phyloP scores from a whole-genome alignment of 208 protist species.

The Leishmania major region DNA sequence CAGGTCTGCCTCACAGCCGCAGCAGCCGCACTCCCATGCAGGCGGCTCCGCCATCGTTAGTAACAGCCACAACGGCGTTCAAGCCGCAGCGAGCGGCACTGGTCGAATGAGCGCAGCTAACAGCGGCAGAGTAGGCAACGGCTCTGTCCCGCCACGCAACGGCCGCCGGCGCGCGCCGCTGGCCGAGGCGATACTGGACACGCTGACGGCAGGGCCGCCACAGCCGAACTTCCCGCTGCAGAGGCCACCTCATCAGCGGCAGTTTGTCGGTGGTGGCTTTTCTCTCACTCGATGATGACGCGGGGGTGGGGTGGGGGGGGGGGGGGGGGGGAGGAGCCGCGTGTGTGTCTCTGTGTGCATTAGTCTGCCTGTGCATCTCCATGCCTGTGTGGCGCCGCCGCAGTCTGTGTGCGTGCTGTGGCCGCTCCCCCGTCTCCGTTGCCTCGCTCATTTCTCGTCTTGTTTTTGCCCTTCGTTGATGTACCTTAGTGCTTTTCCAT shows the following conservation, averaged over 20 bases:
- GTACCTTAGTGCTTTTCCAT: background rate
- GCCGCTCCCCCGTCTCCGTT: background rate
- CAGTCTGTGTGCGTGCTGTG: background rate
- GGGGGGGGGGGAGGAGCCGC: background rate
- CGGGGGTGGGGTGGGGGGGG: background rate
- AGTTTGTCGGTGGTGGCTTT: slow-evolving; percentile 86
- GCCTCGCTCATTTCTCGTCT: background rate
- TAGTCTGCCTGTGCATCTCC: background rate
- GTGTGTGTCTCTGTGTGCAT: background rate
- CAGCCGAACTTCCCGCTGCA: slow-evolving; percentile 69
- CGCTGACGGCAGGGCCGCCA: slow-evolving; percentile 59
- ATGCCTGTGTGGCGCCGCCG: background rate
- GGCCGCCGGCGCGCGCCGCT: background rate
- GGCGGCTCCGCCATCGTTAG: background rate
- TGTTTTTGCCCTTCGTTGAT: background rate
- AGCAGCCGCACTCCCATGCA: background rate
- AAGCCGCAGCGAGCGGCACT: background rate
- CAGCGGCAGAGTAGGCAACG: background rate
- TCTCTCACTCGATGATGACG: slow-evolving; percentile 40
- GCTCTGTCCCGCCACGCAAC: background rate
- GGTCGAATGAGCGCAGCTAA: background rate
- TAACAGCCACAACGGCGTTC: background rate
- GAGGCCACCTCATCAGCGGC: slow-evolving; percentile 52
- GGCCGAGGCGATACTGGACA: slow-evolving; percentile 18
- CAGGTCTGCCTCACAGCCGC: background rate